These are phyloP conservation scores for Nakazawaea ernobii DNA, from an alignment of 805 yeast species.

Conservation along the genomic window DNA sequence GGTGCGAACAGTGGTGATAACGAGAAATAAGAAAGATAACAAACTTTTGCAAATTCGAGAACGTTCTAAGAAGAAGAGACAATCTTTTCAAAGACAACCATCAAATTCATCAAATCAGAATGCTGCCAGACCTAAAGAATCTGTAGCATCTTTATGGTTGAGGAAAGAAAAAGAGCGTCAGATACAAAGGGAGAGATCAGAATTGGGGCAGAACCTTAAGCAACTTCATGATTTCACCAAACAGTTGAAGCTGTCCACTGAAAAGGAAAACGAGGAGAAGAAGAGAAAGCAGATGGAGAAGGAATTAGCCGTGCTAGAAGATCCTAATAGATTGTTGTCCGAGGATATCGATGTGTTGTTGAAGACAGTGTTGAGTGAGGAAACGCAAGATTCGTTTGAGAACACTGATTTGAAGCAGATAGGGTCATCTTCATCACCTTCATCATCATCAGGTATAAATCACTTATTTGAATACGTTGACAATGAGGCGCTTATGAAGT, in stretches of 20 bases:
- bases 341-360: conserved; percentile 21
- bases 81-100: background rate
- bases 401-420: conserved; percentile 20
- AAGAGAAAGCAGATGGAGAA: conserved; percentile 14
- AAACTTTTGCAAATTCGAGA: conserved; percentile 15
- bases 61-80: background rate
- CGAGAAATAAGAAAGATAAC: conserved; percentile 10
- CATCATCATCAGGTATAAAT: background rate
- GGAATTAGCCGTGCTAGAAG: conserved; percentile 17
- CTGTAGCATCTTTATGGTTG: conserved; percentile 17
- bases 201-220: conserved; percentile 20
- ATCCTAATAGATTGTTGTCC: conserved; percentile 13
- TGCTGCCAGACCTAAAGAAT: conserved; percentile 3
- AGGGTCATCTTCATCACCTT: background rate
- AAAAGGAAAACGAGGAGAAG: conserved; percentile 17
- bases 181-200: conserved; percentile 18
- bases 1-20: conserved; percentile 10
- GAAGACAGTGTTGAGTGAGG: conserved; percentile 13
- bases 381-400: background rate
- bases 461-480: conserved; percentile 5
- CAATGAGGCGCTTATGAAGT: conserved; percentile 15
- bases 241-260: conserved; percentile 22
- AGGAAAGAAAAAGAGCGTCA: conserved; percentile 21
- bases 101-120: background rate
- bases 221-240: conserved; percentile 28